phyloP scores from a whole-genome alignment of 2,329 filamentous ascomycete species.

The Fusarium sp. region DNA sequence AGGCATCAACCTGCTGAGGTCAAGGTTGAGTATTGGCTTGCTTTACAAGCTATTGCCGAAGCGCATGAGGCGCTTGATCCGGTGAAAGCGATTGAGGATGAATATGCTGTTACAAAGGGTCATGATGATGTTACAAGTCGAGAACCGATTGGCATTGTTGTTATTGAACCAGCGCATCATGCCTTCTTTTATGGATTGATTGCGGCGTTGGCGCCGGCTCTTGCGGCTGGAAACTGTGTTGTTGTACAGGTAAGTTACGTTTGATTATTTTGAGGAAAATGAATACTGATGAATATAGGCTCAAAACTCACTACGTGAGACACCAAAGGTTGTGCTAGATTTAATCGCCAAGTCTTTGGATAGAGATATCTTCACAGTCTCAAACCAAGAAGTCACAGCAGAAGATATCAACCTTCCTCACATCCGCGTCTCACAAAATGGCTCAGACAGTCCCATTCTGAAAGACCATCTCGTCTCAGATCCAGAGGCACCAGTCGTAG shows the following conservation, averaged over 20 bases:
- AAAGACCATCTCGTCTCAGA: constrained; percentile 16
- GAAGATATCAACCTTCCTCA: constrained; percentile 16
- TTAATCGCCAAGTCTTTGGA: constrained; percentile 22
- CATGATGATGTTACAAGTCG: constrained; percentile 23
- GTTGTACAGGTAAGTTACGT: constrained; percentile 21
- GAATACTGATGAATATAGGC: background rate
- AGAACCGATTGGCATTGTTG: constrained; percentile 26
- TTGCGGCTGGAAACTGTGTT: constrained; percentile 34
- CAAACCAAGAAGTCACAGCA: background rate
- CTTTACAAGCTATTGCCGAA: constrained; percentile 29
- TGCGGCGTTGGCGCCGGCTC: constrained; percentile 23
- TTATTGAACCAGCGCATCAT: constrained; percentile 36
- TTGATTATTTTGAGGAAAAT: fast-evolving
- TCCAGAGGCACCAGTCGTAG: constrained; percentile 8
- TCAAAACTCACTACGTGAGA: constrained; percentile 15
- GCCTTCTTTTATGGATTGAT: constrained; percentile 37
- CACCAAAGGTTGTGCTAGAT: constrained; percentile 1
- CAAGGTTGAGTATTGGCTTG: constrained; percentile 40
- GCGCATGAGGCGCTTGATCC: constrained; percentile 31
- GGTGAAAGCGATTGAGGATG: constrained; percentile 13
- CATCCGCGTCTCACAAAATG: constrained; percentile 14
- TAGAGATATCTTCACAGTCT: constrained; percentile 14
- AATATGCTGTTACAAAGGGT: constrained; percentile 28
- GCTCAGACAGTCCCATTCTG: constrained; percentile 1
- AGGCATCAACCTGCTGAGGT: constrained; percentile 29